A percentile compares a stretch with the other conserved stretches of the same genome.
Evolutionary conservation across 2,329 filamentous ascomycete species (phyloP).

Genomic region (Teratosphaeria destructans): DNA sequence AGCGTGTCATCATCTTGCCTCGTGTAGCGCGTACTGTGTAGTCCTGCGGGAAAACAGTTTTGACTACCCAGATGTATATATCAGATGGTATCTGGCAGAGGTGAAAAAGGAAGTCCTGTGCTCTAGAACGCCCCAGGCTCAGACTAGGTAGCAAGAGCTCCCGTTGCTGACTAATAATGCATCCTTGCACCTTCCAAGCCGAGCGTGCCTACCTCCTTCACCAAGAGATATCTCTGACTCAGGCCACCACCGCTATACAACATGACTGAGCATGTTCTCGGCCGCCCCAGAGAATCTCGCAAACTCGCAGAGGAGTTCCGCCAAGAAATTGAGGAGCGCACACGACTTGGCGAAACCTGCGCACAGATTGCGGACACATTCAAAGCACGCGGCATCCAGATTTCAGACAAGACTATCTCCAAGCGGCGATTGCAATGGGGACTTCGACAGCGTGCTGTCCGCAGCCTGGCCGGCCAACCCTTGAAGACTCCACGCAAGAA

Average conservation of each 20-base stretch:
- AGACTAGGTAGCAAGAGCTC: too few relatives aligned
- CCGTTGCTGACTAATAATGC: too few relatives aligned
- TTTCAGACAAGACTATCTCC: slow-evolving; percentile 14
- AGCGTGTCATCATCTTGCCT: too few relatives aligned
- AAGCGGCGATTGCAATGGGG: slow-evolving; percentile 16
- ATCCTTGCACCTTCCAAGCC: not conserved
- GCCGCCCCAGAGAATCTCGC: not conserved
- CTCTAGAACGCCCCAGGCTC: too few relatives aligned
- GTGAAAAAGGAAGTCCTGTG: too few relatives aligned
- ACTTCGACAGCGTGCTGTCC: slow-evolving; percentile 11
- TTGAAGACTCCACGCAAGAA: slow-evolving; percentile 2
- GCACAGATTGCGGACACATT: slow-evolving; percentile 15
- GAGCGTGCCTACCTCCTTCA: not conserved
- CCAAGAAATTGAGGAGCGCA: slow-evolving; percentile 6
- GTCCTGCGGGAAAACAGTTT: too few relatives aligned
- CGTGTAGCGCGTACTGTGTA: too few relatives aligned
- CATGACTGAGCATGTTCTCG: not conserved
- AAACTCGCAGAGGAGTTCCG: not conserved
- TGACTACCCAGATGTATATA: too few relatives aligned
- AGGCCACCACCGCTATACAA: not conserved
- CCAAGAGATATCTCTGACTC: not conserved
- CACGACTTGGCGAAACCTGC: slow-evolving; percentile 13
- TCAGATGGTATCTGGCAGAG: too few relatives aligned
- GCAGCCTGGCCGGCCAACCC: not conserved
- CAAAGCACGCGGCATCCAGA: slow-evolving; percentile 10